Evolutionary conservation across 163 green algal species (phyloP), one percentile per base, ranked within the genome.

Genomic region (Scenedesmus sp.): DNA sequence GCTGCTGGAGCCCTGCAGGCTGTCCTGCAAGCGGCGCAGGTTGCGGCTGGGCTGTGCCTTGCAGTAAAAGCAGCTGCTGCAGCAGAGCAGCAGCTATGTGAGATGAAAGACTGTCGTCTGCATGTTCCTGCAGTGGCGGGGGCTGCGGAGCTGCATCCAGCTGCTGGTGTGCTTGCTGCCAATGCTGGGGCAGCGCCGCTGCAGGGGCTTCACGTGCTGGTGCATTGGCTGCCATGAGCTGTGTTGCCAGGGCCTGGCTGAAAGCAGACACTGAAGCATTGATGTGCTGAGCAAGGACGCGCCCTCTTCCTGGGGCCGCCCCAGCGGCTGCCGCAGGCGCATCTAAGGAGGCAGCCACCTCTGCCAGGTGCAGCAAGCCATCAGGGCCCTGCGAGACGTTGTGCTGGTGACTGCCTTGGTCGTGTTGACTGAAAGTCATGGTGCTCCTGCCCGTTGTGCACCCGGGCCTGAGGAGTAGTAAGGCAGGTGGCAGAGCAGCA

Each of bases 251-350:
- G 23, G 70, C 20, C 20, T 52, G 70, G 23, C 70, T 79, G 70
- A 79, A 79, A 52, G 70, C 70, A 79, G 70, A n/a, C 70, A 79
- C 70, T 79, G 70, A 79, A 79, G 70, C 70, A 52, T 23, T 79
- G 70, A 79, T 79, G 70, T 79, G 70, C 70, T 10, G 23, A 15
- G 70, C 70, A 79, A 79, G 23, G 70, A 23, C 70, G 5, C 70
- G 70, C 20, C 23, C 23, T 52, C 23, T 23, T 76, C 16, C 66
- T 52, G 70, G 70, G 23, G 46, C 70, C 46, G 34, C 34, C 34
- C 34, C 34, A 46, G 34, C 34, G 34, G 34, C 34, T 46, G 34
- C 34, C 34, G 10, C 23, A 15, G 70, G 34, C 34, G 34, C 70
- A 79, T 46, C 23, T 3, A 52, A 46, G 13, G 70, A 79, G 70